A percentile compares a stretch with the other conserved stretches of the same genome.
These are phyloP conservation scores for Trichoderma koningii DNA, from an alignment of 2,329 filamentous ascomycete species.

Conservation along the genomic window DNA sequence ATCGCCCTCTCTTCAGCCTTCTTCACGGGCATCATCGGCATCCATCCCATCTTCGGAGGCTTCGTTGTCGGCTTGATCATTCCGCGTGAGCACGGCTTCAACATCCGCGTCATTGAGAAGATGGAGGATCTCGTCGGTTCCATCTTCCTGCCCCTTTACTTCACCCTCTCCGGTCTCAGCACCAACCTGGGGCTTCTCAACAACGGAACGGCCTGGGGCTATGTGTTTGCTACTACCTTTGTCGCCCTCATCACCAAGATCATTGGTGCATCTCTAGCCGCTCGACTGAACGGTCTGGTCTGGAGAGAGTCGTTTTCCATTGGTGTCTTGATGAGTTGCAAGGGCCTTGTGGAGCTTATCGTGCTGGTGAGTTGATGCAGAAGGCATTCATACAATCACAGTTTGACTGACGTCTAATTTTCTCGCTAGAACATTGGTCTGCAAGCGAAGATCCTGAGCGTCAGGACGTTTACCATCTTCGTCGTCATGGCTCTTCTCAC, in stretches of 20 bases:
- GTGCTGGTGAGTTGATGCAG: slow-evolving; percentile 66
- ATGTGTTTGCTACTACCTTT: slow-evolving; percentile 78
- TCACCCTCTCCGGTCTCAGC: slow-evolving; percentile 85
- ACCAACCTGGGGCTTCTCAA: slow-evolving; percentile 85
- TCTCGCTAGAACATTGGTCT: slow-evolving; percentile 67
- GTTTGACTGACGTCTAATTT: slow-evolving; percentile 5
- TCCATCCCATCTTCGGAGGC: slow-evolving; percentile 92
- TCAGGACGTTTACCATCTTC: slow-evolving; percentile 86
- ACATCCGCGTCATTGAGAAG: slow-evolving; percentile 89
- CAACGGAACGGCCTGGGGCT: slow-evolving; percentile 81
- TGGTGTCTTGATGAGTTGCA: slow-evolving; percentile 92
- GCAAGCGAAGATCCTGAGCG: slow-evolving; percentile 78
- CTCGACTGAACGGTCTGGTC: slow-evolving; percentile 71
- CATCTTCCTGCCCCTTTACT: slow-evolving; percentile 87
- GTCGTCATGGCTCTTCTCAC: slow-evolving; percentile 91
- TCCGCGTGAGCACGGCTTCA: slow-evolving; percentile 85
- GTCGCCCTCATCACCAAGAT: slow-evolving; percentile 88
- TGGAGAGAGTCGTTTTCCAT: slow-evolving; percentile 92
- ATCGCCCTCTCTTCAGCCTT: slow-evolving; percentile 78
- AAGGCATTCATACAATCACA: not conserved
- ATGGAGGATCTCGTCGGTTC: slow-evolving; percentile 87
- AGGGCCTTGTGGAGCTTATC: slow-evolving; percentile 91
- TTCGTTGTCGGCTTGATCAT: slow-evolving; percentile 89
- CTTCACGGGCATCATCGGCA: slow-evolving; percentile 86
- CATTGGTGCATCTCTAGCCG: slow-evolving; percentile 76